Conservation (phyloP, 1,284 basidiomycete species). For the Rhodotorula sp. region DNA sequence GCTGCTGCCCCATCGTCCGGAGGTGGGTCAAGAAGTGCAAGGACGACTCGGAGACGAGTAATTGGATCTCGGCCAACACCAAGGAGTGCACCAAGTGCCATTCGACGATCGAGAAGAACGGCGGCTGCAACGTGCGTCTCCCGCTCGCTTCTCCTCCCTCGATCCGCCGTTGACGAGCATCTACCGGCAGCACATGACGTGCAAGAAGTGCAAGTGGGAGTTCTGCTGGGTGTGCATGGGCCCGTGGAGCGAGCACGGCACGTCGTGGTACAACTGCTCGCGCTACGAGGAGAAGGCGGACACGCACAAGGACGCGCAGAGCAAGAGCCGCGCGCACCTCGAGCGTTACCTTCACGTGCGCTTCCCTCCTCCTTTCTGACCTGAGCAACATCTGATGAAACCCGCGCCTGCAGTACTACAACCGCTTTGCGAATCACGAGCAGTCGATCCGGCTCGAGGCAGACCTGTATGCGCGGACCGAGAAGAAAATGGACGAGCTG, state of each 20-base stretch:
- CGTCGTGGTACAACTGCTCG: conserved; percentile 97
- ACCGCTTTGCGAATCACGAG: conserved; percentile 97
- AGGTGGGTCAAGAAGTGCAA: conserved; percentile 97
- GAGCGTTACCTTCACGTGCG: conserved; percentile 95
- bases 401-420: conserved; percentile 72
- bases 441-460: conserved; percentile 93
- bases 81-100: conserved; percentile 95
- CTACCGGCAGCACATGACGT: conserved; percentile 85
- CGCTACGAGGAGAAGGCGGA: conserved; percentile 95
- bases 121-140: conserved; percentile 90
- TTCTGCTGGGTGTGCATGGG: conserved; percentile 71
- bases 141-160: not conserved
- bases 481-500: conserved; percentile 99
- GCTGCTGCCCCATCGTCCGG: conserved; percentile 83
- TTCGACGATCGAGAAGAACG: conserved; percentile 99
- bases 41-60: conserved; percentile 97
- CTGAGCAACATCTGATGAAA: not conserved
- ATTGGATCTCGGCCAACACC: conserved; percentile 99
- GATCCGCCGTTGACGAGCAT: not conserved
- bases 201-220: conserved; percentile 93
- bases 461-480: conserved; percentile 88
- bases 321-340: conserved; percentile 79
- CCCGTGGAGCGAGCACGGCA: conserved; percentile 97
- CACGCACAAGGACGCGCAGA: conserved; percentile 68
- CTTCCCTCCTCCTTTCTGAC: too few species aligned